Evolutionary conservation across 176 grass and related monocot species (phyloP), one percentile per base, ranked within the genome.

Genomic region (Eleusine coracana): DNA sequence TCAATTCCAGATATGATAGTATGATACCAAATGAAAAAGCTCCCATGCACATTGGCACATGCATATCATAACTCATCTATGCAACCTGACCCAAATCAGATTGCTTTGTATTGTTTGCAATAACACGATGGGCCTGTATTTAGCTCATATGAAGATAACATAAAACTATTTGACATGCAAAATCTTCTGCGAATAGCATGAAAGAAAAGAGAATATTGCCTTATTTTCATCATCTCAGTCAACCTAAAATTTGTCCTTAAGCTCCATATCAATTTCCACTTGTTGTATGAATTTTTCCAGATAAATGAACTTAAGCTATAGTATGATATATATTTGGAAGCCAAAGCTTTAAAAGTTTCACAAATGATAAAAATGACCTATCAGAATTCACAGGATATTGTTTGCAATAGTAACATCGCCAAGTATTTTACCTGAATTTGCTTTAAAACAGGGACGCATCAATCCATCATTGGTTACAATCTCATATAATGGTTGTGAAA

Each of bases 371-470:
- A 60, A 68, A 76, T 45, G 18, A 85, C 64, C 45, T 52, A 80
- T 15, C 42, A 34, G n/a, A 37, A 56, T 31, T 61, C 67, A 39
- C 10, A 76, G 41, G 0, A 48, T 67, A 55, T 46, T 66, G 28
- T 28, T 39, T 42, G 1, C 31, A 64, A 0, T 3, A 74, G 20
- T 70, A 74, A 75, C 9, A 62, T 37, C 7, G 9, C 14, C 13
- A 28, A 82, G 56, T 76, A 70, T 65, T 77, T 72, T 40, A 98
- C 95, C 95, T 98, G 95, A 93, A 62, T 76, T 88, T 82, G 85
- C 82, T 89, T 93, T 98, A 78, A 98, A 93, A 94, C 90, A 95
- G 45, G 95, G 95, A 37, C 95, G 90, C 88, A 98, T 89, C 74
- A 98, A 77, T 76, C 95, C 95, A 82, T 98, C 92, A 25, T 82